Base-by-base conservation (phyloP, 208 protist species). In the Trichomonas vaginalis region DNA sequence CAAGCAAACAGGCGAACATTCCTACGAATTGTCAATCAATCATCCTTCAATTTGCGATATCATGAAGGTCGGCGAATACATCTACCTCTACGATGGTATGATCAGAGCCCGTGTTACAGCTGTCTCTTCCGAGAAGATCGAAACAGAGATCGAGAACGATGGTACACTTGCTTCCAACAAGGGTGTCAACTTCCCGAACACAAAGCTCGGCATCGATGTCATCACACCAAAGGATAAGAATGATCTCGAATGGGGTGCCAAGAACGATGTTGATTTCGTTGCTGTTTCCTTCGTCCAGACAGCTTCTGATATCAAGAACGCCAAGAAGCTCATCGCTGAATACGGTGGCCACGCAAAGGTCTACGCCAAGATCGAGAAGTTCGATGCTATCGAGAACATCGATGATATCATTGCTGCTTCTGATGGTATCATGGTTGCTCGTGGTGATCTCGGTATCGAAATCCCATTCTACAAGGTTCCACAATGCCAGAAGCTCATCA, bases 341-440 rank as follows among this genome's bases (percentile, higher is more conserved):
- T 97, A 97, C 48, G 98, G 98, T n/a, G 96, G 42, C n/a, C 97
- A 97, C 90, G 97, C 98, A 88, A 17, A 70, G 17, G 97, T 98
- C 96, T 96, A 97, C 37, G 97, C 98, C 96, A 99, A 99, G 97
- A 99, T 99, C 96, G 99, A 99, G 97, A 99, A 99, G 96, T 98
- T 99, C 96, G 98, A 99, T 97, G 99, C 97, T 79, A 97, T 99
- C 40, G 97, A 99, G 96, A 99, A 99, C 96, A 99, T 99, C 97
- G 98, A 99, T 96, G 97, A 98, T n/a, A 99, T 99, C 97, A 97
- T 99, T 88, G 97, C 98, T 17, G 97, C 96, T 45, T 97, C 98
- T 62, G 99, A 99, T 96, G 99, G 99, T 95, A 98, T 99, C 95
- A 99, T 99, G 99, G 99, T 99, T 48, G 99, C 99, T 23, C 98